phyloP scores from a whole-genome alignment of 2,329 filamentous ascomycete species.

The Botrytis elliptica region DNA sequence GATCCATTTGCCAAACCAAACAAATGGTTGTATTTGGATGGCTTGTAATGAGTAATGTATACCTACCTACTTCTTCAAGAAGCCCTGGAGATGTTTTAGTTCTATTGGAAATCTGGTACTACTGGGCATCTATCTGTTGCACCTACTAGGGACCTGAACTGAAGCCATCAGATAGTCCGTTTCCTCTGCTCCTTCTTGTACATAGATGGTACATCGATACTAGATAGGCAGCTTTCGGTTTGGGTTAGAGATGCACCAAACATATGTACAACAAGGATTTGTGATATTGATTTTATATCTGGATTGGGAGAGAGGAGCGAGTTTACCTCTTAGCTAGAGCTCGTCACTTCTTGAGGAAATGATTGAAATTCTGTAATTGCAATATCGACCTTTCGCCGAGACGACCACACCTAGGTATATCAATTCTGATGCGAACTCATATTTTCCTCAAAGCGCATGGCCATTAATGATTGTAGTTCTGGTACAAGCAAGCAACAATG shows the following conservation, averaged over 20 bases:
- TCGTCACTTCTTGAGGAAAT: neutral
- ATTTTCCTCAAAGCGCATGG: neutral
- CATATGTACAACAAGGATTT: constrained; percentile 1
- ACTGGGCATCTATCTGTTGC: neutral
- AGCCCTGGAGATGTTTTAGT: neutral
- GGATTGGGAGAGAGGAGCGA: neutral
- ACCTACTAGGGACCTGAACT: neutral
- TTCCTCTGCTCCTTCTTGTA: neutral
- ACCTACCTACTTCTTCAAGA: neutral
- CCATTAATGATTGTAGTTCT: neutral
- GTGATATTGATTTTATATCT: neutral
- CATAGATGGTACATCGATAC: neutral
- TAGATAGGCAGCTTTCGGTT: neutral
- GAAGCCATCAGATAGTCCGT: neutral
- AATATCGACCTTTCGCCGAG: neutral
- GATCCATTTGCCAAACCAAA: neutral
- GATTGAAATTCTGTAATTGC: neutral
- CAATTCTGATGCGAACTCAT: neutral
- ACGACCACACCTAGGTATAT: neutral
- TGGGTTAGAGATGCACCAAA: neutral
- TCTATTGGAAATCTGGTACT: neutral
- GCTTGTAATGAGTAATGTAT: neutral
- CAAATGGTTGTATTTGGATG: neutral
- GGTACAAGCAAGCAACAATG: neutral
- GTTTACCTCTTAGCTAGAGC: neutral